A percentile compares a stretch with the other conserved stretches of the same genome.
Evolutionary conservation across 164 flowering plant genomes (phyloP).

Genomic region (Aristolochia contorta): DNA sequence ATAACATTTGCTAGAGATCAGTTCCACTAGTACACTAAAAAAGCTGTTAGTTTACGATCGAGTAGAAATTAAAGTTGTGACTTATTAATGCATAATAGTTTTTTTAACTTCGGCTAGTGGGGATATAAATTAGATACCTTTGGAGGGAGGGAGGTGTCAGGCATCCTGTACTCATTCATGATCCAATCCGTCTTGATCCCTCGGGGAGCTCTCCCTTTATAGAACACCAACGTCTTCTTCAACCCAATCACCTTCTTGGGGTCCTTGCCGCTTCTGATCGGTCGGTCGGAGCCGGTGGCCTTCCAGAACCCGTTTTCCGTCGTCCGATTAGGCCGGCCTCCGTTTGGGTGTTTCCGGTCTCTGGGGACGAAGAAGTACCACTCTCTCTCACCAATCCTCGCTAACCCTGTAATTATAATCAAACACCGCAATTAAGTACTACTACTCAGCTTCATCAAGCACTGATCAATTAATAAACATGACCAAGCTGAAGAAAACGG

Average conservation of each 20-base stretch:
- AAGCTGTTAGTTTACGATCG: too few relatives aligned
- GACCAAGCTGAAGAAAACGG: too few relatives aligned
- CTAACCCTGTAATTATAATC: slow-evolving; percentile 47
- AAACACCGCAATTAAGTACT: too few relatives aligned
- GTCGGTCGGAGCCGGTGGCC: slow-evolving; percentile 90
- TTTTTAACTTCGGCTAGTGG: too few relatives aligned
- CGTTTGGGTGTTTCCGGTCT: slow-evolving; percentile 60
- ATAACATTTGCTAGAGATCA: too few relatives aligned
- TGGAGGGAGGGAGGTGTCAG: slow-evolving; percentile 10
- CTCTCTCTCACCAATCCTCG: slow-evolving; percentile 84
- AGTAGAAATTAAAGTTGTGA: too few relatives aligned
- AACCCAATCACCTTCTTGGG: slow-evolving; percentile 59
- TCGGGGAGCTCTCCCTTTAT: slow-evolving; percentile 72
- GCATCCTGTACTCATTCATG: slow-evolving; percentile 73
- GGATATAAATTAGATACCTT: too few relatives aligned
- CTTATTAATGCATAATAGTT: too few relatives aligned
- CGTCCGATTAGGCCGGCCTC: slow-evolving; percentile 89
- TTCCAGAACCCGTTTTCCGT: slow-evolving; percentile 87
- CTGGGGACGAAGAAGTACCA: slow-evolving; percentile 96
- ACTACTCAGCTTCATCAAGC: too few relatives aligned
- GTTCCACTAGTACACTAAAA: too few relatives aligned
- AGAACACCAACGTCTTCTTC: slow-evolving; percentile 84
- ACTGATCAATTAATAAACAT: too few relatives aligned
- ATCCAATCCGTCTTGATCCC: slow-evolving; percentile 91
- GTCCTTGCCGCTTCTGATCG: slow-evolving; percentile 40